A percentile compares a stretch with the other conserved stretches of the same genome.
Evolutionary conservation across 2,329 filamentous ascomycete species (phyloP).

Genomic region (Paecilomyces sp.): DNA sequence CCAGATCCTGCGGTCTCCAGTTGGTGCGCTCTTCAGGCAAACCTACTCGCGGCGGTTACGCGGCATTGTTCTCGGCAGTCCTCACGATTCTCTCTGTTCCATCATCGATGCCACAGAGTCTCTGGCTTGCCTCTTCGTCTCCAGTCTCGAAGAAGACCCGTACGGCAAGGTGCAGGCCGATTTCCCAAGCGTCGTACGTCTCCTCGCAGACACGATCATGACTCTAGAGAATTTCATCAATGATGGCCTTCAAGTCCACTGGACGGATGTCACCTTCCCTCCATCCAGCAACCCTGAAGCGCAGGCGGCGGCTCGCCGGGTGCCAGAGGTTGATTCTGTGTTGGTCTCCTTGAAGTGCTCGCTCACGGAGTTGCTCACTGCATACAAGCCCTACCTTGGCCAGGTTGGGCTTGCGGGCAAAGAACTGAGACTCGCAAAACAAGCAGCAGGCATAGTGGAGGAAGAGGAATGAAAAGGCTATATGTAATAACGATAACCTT

Average conservation of each 20-base stretch:
- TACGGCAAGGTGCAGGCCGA: constrained; percentile 83
- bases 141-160: constrained; percentile 70
- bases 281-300: constrained; percentile 26
- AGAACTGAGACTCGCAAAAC: constrained; percentile 68
- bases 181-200: constrained; percentile 65
- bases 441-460: constrained; percentile 41
- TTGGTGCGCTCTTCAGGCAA: constrained; percentile 65
- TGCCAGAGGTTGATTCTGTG: constrained; percentile 64
- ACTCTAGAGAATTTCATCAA: constrained; percentile 62
- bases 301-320: constrained; percentile 29
- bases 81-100: constrained; percentile 61
- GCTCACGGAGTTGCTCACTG: constrained; percentile 57
- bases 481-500: not conserved
- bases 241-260: constrained; percentile 52
- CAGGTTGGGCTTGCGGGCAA: constrained; percentile 62
- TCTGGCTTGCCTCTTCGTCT: constrained; percentile 61
- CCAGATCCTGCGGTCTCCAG: constrained; percentile 40
- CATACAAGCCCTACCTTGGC: constrained; percentile 67
- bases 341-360: constrained; percentile 57
- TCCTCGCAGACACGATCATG: constrained; percentile 61
- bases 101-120: constrained; percentile 67
- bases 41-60: constrained; percentile 59
- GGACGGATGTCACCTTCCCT: constrained; percentile 64
- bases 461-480: not conserved
- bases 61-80: constrained; percentile 64